phyloP scores from a whole-genome alignment of 768 basidiomycete genomes.

The Heimioporus sp. region DNA sequence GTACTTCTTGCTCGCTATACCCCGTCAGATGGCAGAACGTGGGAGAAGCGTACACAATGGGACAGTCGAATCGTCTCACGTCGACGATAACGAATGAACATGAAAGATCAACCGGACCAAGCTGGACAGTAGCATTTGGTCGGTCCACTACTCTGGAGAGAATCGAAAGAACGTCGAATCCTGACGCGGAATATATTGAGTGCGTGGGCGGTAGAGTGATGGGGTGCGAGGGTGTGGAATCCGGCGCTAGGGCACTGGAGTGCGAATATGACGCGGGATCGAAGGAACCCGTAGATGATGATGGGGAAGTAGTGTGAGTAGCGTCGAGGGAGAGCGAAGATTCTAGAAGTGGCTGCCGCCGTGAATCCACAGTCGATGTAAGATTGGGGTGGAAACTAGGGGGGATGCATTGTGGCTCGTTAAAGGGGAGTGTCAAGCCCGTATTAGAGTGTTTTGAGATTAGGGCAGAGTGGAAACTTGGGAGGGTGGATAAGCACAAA shows the following conservation, averaged over 20 bases:
- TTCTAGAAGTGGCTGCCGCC: conserved; percentile 7
- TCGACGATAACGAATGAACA: conserved; percentile 94
- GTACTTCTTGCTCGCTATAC: conserved; percentile 69
- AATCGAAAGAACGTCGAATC: conserved; percentile 86
- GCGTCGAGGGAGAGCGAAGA: conserved; percentile 1
- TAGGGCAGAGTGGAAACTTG: conserved; percentile 23
- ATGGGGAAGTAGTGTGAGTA: conserved; percentile 4
- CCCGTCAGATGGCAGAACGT: conserved; percentile 78
- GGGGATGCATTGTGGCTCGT: not conserved
- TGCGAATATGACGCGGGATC: conserved; percentile 2
- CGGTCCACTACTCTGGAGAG: conserved; percentile 75
- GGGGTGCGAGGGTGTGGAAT: not conserved
- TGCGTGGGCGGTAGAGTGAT: conserved; percentile 30
- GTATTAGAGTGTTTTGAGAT: conserved; percentile 15
- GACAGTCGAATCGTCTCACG: conserved; percentile 72
- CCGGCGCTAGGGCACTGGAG: not conserved
- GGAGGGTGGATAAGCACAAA: conserved; percentile 10
- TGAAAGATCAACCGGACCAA: conserved; percentile 91
- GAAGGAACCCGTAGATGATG: conserved; percentile 4
- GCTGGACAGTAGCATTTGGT: conserved; percentile 66
- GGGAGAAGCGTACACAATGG: conserved; percentile 90
- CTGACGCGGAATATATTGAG: conserved; percentile 83
- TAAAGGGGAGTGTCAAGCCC: not conserved
- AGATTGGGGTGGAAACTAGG: not conserved
- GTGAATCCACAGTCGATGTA: not conserved